Evolutionary conservation across 768 basidiomycete genomes (phyloP).

Genomic region (Tulasnella sp.): DNA sequence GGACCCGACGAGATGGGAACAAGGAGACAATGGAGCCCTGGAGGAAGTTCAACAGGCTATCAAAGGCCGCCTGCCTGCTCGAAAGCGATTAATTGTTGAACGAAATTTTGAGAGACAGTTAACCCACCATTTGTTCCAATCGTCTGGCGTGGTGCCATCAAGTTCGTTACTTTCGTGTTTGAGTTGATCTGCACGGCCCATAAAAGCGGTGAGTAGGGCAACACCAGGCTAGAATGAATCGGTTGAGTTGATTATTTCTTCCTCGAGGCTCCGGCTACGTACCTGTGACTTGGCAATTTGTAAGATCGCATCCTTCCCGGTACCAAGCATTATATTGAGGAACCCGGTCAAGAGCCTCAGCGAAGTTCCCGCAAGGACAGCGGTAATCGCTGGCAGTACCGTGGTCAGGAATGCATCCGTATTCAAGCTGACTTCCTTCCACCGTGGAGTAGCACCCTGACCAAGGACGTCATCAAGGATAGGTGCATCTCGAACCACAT

Average conservation of each 20-base stretch:
- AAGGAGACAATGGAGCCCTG: constrained; percentile 61
- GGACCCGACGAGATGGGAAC: constrained; percentile 80
- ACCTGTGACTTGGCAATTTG: constrained; percentile 71
- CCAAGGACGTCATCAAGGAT: constrained; percentile 52
- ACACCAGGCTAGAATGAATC: constrained; percentile 61
- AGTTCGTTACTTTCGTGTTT: constrained; percentile 54
- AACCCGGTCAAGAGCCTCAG: constrained; percentile 77
- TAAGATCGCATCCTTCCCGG: constrained; percentile 49
- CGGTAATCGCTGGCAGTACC: constrained; percentile 76
- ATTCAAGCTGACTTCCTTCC: constrained; percentile 66
- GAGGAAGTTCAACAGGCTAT: constrained; percentile 72
- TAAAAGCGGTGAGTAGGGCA: constrained; percentile 76
- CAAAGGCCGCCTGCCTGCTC: constrained; percentile 72
- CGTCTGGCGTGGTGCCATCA: constrained; percentile 53
- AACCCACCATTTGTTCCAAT: constrained; percentile 66
- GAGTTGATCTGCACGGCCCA: constrained; percentile 87
- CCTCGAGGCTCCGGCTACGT: too few species aligned
- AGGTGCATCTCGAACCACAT: constrained; percentile 71
- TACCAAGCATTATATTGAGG: constrained; percentile 64
- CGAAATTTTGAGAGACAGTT: neutral
- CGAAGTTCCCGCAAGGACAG: constrained; percentile 63
- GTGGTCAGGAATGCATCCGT: constrained; percentile 79
- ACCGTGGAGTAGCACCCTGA: constrained; percentile 33
- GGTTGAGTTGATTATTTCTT: neutral
- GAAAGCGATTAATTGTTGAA: constrained; percentile 16